phyloP scores from a whole-genome alignment of 2,329 filamentous ascomycete species.

The Pestalotiopsis fici region DNA sequence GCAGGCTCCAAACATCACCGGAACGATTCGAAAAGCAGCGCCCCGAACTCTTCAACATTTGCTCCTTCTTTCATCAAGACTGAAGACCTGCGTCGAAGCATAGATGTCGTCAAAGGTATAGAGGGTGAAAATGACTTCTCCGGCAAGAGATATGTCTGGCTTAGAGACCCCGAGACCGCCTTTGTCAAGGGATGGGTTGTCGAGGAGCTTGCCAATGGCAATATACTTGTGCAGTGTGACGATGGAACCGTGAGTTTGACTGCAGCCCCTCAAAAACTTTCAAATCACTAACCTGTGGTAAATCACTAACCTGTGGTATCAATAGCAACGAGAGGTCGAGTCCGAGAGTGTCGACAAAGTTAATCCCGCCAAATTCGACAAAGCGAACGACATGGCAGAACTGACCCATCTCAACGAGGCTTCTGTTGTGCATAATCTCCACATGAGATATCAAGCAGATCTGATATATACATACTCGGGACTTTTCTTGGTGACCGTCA shows the following conservation, averaged over 20 bases:
- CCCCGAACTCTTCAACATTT: conserved; percentile 77
- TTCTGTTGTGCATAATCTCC: conserved; percentile 95
- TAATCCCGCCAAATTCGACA: conserved; percentile 99
- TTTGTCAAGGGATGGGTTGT: conserved; percentile 94
- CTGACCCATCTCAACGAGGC: conserved; percentile 97
- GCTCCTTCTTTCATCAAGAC: conserved; percentile 94
- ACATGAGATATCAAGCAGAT: conserved; percentile 92
- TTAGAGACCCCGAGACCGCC: conserved; percentile 81
- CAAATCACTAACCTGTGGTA: neutral
- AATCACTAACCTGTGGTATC: neutral
- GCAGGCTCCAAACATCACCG: conserved; percentile 41
- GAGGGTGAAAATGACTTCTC: conserved; percentile 99
- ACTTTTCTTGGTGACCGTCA: conserved; percentile 93
- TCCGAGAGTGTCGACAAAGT: conserved; percentile 94
- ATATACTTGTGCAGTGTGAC: conserved; percentile 86
- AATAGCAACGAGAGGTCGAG: conserved; percentile 82
- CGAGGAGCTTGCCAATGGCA: conserved; percentile 71
- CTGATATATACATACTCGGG: conserved; percentile 98
- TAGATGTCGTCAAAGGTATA: conserved; percentile 67
- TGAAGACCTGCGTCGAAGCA: conserved; percentile 67
- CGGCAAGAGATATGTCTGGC: conserved; percentile 97
- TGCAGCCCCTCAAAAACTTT: neutral
- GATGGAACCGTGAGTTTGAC: conserved; percentile 75
- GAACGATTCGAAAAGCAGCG: conserved; percentile 65
- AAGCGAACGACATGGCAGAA: conserved; percentile 98